phyloP scores from a whole-genome alignment of 164 flowering plant genomes.

The Kalanchoe fedtschenkoi region DNA sequence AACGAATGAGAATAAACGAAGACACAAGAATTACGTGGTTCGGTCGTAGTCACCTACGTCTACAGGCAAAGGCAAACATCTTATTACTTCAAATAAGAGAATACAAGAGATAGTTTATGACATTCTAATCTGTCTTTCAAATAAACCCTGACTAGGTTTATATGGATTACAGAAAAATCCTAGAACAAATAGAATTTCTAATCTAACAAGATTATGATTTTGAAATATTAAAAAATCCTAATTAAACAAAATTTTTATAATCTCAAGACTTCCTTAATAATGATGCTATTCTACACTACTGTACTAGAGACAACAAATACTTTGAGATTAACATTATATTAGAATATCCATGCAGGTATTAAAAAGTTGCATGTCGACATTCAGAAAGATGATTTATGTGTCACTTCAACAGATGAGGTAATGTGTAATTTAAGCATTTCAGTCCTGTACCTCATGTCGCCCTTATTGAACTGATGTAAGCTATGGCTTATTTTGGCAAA shows the following conservation, averaged over 20 bases:
- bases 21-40: no score
- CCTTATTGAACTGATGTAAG: neutral
- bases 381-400: slow-evolving; percentile 54
- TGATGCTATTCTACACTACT: neutral
- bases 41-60: no score
- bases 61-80: no score
- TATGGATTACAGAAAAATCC: no score
- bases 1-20: no score
- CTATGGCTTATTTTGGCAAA: slow-evolving; percentile 16
- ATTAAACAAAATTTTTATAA: neutral
- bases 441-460: neutral
- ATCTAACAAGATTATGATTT: no score
- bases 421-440: neutral
- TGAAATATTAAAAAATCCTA: no score
- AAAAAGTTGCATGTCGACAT: slow-evolving; percentile 49
- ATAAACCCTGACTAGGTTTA: no score
- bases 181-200: no score
- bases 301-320: neutral
- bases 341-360: slow-evolving; percentile 41
- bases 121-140: no score
- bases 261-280: neutral
- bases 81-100: no score
- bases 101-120: no score
- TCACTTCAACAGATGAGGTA: slow-evolving; percentile 75
- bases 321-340: neutral